phyloP scores from a whole-genome alignment of 345 rosid species.

The Erucastrum elatum region DNA sequence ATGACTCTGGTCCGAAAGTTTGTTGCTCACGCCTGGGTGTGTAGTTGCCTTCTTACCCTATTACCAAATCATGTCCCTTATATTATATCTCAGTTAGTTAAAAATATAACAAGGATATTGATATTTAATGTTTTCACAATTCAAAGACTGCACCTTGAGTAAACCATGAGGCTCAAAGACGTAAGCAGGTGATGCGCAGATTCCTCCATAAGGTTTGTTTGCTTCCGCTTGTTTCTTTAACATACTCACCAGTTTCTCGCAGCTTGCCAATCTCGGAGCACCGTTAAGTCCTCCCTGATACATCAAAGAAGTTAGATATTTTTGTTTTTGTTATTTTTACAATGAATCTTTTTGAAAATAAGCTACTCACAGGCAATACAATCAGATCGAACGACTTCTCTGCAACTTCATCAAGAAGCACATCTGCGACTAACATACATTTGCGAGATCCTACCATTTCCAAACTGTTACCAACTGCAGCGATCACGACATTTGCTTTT shows the following conservation, averaged over 20 bases:
- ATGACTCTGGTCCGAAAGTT: slow-evolving; percentile 76
- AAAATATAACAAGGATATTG: background rate
- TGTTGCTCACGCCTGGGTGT: slow-evolving; percentile 66
- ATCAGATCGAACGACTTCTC: slow-evolving; percentile 79
- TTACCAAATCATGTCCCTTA: slow-evolving; percentile 10
- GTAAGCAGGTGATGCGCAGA: slow-evolving; percentile 88
- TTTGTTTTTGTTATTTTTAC: background rate
- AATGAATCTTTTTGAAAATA: background rate
- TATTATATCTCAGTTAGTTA: slow-evolving; percentile 4
- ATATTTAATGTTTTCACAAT: background rate
- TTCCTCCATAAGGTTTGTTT: slow-evolving; percentile 80
- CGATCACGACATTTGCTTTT: slow-evolving; percentile 82
- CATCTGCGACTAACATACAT: slow-evolving; percentile 75
- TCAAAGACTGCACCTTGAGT: slow-evolving; percentile 57
- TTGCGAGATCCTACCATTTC: slow-evolving; percentile 76
- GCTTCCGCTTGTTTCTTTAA: slow-evolving; percentile 75
- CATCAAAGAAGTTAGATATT: background rate
- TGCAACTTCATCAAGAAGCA: slow-evolving; percentile 83
- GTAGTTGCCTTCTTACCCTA: slow-evolving; percentile 97
- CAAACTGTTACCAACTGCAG: slow-evolving; percentile 71
- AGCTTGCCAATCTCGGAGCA: slow-evolving; percentile 72
- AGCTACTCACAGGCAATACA: slow-evolving; percentile 76
- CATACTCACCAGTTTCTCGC: slow-evolving; percentile 71
- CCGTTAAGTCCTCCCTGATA: slow-evolving; percentile 86
- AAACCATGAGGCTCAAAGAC: slow-evolving; percentile 88